Base-by-base conservation (phyloP, 208 protist species). In the Acanthamoeba culbertsoni region DNA sequence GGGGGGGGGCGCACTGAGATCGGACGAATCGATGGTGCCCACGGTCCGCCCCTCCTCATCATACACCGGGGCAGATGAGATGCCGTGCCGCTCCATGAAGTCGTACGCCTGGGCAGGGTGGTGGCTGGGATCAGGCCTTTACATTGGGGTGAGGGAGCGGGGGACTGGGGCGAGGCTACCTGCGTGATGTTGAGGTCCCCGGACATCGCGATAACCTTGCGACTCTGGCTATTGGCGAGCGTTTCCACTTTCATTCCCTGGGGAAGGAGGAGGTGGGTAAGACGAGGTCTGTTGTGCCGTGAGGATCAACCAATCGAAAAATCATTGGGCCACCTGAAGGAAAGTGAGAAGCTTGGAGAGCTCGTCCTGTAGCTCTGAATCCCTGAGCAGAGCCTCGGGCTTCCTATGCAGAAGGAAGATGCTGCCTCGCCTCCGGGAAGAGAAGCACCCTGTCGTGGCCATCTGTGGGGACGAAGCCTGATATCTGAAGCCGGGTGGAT, bases 11-110 rank as follows among this genome's bases (percentile, higher is more conserved):
- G 35, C 42, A 90, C 82, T 90, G 31, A 90, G 33, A 23, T 90
- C 82, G 3, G 82, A 57, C 12, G 53, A 62, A 31, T 90, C 82
- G 31, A 90, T 90, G 12, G 57, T 62, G 26, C 82, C 82, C 33
- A 90, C 57, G 2, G 82, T 90, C 48, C 82, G 82, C 6, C 82
- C 82, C 82, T 90, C 82, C n/a, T 90, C 82, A 20, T 90, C 82
- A 40, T 90, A 90, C n/a, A 90, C 82, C 8, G 82, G 82, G 0
- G 82, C 82, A 4, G 82, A 90, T 1, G 82, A 65, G 53, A 90
- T 90, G 28, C 53, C 82, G 37, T 90, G 48, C n/a, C 57, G n/a
- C 42, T 90, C 82, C 33, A 90, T 43, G 23, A 90, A 90, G 16
- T 90, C 82, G 23, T 71, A 90, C 26, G 82, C 57, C 82, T 90